Conservation (phyloP, 495 filamentous ascomycete species). For the Saxophila tyrrhenica region DNA sequence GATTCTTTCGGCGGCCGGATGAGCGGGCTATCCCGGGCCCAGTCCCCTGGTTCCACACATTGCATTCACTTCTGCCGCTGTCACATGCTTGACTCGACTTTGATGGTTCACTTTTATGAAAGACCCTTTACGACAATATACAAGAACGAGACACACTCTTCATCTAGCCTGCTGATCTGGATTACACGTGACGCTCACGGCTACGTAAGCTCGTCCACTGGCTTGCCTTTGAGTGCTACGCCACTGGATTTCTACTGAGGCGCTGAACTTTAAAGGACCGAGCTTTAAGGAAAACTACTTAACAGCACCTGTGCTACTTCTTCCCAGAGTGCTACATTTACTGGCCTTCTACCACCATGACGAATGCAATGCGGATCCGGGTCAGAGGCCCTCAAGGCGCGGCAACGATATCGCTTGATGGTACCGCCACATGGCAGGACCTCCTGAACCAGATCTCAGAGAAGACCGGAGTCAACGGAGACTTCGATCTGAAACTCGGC, state of each 20-base stretch:
- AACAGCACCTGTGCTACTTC: too few species aligned
- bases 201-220: too few species aligned
- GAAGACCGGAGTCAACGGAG: conserved; percentile 37
- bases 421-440: conserved; percentile 52
- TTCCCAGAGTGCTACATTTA: too few species aligned
- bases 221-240: too few species aligned
- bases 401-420: conserved; percentile 50
- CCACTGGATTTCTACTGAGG: too few species aligned
- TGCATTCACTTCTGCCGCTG: background rate
- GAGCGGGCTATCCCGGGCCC: background rate
- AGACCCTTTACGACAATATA: too few species aligned
- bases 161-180: too few species aligned
- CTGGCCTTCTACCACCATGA: background rate
- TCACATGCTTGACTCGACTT: background rate
- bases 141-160: too few species aligned
- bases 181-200: too few species aligned
- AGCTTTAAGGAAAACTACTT: too few species aligned
- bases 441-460: conserved; percentile 46
- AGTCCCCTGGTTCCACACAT: background rate
- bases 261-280: too few species aligned
- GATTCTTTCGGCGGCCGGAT: background rate
- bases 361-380: conserved; percentile 45
- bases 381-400: conserved; percentile 52
- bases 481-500: conserved; percentile 73
- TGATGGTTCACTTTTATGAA: too few species aligned